Conservation (phyloP, 805 yeast genomes). For the Nakazawaea pomicola region DNA sequence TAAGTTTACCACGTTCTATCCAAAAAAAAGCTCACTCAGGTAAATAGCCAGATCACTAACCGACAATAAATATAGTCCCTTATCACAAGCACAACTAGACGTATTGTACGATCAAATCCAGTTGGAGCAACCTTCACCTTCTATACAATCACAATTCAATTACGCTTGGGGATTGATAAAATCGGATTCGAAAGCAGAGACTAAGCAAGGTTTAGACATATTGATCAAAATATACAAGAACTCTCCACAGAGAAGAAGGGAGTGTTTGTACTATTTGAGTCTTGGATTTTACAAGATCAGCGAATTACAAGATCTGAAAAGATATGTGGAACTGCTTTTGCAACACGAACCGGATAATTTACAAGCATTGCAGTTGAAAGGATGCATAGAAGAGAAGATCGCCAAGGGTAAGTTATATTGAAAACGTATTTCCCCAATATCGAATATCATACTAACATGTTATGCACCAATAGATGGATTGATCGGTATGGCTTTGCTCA, state of each 20-base stretch:
- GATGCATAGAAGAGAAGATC: slow-evolving; percentile 77
- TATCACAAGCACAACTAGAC: slow-evolving; percentile 69
- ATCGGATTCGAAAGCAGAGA: slow-evolving; percentile 56
- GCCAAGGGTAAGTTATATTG: slow-evolving; percentile 39
- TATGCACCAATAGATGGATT: slow-evolving; percentile 68
- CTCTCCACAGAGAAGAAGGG: slow-evolving; percentile 80
- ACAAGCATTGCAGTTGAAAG: slow-evolving; percentile 69
- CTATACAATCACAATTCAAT: slow-evolving; percentile 84
- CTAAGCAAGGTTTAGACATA: slow-evolving; percentile 73
- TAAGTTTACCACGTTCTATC: slow-evolving; percentile 13
- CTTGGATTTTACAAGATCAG: slow-evolving; percentile 86
- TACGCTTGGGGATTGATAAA: slow-evolving; percentile 95
- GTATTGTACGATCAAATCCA: slow-evolving; percentile 73
- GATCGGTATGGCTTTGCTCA: slow-evolving; percentile 81
- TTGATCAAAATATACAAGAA: slow-evolving; percentile 67
- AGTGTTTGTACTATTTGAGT: slow-evolving; percentile 81
- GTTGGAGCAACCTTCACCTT: slow-evolving; percentile 73
- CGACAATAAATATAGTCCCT: slow-evolving; percentile 33
- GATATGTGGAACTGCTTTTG: slow-evolving; percentile 76
- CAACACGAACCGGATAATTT: slow-evolving; percentile 78
- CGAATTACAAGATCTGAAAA: slow-evolving; percentile 78
- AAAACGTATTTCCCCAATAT: not conserved
- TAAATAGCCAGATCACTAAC: not conserved
- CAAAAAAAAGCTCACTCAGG: not conserved
- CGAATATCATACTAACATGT: slow-evolving; percentile 2